Evolutionary conservation across 129 eudicot genomes (phyloP).

Genomic region (Flaveria robusta): DNA sequence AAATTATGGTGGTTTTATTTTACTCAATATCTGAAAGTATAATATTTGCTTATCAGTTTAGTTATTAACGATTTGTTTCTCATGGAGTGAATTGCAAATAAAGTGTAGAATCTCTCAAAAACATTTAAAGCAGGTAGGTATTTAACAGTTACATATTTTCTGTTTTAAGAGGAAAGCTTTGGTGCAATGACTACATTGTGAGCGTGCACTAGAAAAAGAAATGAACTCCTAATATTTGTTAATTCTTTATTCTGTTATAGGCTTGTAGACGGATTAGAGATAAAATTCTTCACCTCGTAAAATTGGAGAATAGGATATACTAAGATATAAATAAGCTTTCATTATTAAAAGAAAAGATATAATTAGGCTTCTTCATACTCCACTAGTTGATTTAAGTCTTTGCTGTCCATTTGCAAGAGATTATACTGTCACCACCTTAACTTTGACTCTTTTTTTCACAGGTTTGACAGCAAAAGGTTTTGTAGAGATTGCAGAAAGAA

Average conservation of each 20-base stretch:
- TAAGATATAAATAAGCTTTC: background rate
- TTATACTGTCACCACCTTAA: constrained; percentile 12
- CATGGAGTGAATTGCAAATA: background rate
- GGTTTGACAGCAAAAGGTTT: constrained; percentile 96
- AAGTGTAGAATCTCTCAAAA: constrained; percentile 4
- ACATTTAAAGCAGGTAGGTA: background rate
- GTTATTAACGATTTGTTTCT: constrained; percentile 6
- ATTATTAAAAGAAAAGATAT: background rate
- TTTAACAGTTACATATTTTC: background rate
- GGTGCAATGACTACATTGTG: background rate
- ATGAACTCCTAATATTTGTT: background rate
- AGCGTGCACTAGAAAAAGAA: background rate
- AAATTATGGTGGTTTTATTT: constrained; percentile 13
- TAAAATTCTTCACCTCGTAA: background rate
- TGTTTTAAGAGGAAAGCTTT: background rate
- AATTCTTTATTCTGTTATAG: background rate
- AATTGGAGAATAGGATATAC: background rate
- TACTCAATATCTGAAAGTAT: background rate
- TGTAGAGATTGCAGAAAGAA: constrained; percentile 97
- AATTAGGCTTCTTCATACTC: background rate
- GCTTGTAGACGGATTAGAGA: background rate
- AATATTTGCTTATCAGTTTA: background rate
- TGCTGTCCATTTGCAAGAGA: constrained; percentile 7
- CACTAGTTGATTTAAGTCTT: constrained; percentile 15
- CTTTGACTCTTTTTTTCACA: constrained; percentile 34